These are phyloP conservation scores for Eucalyptus urophylla DNA, from an alignment of 345 rosid genomes.

Conservation along the genomic window DNA sequence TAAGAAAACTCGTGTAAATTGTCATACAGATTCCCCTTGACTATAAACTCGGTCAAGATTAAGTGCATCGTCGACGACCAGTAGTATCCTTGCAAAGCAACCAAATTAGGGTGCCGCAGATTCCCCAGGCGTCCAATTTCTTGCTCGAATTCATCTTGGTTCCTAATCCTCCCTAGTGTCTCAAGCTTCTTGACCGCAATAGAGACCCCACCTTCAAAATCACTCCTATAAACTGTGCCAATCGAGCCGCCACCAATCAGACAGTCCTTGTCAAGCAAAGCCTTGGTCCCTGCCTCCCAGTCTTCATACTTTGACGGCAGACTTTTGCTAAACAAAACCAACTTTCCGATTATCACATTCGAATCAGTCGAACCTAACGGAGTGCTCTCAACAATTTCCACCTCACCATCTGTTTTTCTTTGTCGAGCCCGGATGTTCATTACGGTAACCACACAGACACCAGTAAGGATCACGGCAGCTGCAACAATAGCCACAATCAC, in stretches of 20 bases:
- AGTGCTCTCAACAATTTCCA: constrained; percentile 52
- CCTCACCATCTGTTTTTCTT: constrained; percentile 34
- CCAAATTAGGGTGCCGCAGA: constrained; percentile 63
- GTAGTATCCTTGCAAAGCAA: constrained; percentile 81
- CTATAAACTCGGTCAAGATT: constrained; percentile 59
- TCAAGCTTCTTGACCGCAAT: constrained; percentile 96
- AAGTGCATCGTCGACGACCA: constrained; percentile 83
- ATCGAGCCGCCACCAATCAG: constrained; percentile 82
- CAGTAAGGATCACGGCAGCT: constrained; percentile 67
- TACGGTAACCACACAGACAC: constrained; percentile 67
- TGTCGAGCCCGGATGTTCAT: constrained; percentile 72
- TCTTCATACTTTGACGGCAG: constrained; percentile 92
- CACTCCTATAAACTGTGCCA: constrained; percentile 72
- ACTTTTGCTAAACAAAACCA: constrained; percentile 89
- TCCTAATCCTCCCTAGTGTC: constrained; percentile 74
- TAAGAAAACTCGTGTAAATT: constrained; percentile 47
- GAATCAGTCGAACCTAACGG: constrained; percentile 68
- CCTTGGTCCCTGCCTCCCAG: constrained; percentile 91
- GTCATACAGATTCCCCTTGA: constrained; percentile 73
- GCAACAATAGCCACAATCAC: constrained; percentile 82
- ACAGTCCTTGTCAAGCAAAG: constrained; percentile 83
- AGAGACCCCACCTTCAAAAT: constrained; percentile 79
- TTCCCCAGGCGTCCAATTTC: constrained; percentile 72
- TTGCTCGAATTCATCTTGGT: constrained; percentile 88
- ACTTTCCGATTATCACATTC: constrained; percentile 66